These are phyloP conservation scores for Phytophthora meadii DNA, from an alignment of 352 stramenopile genomes.

Conservation along the genomic window DNA sequence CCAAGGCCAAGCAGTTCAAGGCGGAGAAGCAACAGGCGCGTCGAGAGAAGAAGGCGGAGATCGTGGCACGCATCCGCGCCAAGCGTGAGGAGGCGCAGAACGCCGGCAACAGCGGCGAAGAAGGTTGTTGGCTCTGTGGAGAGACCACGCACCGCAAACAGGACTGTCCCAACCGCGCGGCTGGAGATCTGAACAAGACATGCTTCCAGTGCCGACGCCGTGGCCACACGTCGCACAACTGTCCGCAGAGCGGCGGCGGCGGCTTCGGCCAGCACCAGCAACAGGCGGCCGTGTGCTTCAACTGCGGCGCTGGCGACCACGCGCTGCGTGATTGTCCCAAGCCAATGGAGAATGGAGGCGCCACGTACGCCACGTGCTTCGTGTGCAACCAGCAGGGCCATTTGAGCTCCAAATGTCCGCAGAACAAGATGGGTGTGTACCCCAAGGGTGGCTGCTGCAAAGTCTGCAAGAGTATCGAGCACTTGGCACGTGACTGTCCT, in stretches of 20 bases:
- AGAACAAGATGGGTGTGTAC: conserved; percentile 90
- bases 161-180: conserved; percentile 72
- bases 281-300: conserved; percentile 77
- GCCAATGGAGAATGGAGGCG: conserved; percentile 66
- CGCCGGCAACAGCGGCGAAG: conserved; percentile 19
- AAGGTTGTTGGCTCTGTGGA: conserved; percentile 82
- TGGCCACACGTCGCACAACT: conserved; percentile 86
- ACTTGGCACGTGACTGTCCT: conserved; percentile 87
- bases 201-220: conserved; percentile 87
- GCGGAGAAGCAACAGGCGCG: conserved; percentile 65
- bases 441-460: conserved; percentile 91
- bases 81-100: conserved; percentile 67
- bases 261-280: conserved; percentile 31
- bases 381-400: conserved; percentile 88
- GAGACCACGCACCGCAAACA: conserved; percentile 78
- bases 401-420: conserved; percentile 84
- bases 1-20: conserved; percentile 72
- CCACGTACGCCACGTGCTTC: conserved; percentile 86
- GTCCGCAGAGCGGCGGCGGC: conserved; percentile 49
- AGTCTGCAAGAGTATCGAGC: conserved; percentile 82
- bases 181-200: conserved; percentile 77
- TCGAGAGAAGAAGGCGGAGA: conserved; percentile 82
- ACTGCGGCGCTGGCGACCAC: conserved; percentile 82
- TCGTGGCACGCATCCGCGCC: conserved; percentile 77
- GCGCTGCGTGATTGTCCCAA: conserved; percentile 74